Base-by-base conservation (phyloP, 2,329 filamentous ascomycete species). In the Albifimbria verrucaria region DNA sequence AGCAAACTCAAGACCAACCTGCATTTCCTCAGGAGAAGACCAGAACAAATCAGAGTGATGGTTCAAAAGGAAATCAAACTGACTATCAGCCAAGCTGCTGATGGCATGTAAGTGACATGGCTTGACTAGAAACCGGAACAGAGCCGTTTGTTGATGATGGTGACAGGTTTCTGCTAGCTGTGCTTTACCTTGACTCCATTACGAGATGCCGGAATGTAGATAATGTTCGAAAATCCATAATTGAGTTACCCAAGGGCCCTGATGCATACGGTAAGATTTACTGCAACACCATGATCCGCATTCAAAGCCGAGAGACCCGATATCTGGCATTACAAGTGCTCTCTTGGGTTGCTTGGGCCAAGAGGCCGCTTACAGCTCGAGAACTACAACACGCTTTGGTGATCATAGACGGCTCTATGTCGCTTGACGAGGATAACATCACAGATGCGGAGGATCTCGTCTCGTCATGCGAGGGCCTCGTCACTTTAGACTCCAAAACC, bases 71-170 rank as follows among this genome's bases (percentile, higher is more conserved):
- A 21, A 22, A 32, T 49, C 11, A 39, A 52, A 23, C 9, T n/a
- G 3, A 43, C 17, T 17, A 43, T 52, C 49, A 1, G 48, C 4
- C 15, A 48, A 28, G 44, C 39, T n/a, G 24, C 32, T 32, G 39
- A 52, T 46, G 52, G 52, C 4, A 54, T 54, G 52, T 53, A 46
- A 32, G 51, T 50, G 17, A 5, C 15, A 26, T 22, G 24, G 26
- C 6, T 7, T 18, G 26, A 25, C 15, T 32, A 9, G 10, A 23
- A 20, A 10, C 9, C 24, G 21, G 4, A 43, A 45, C 28, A 36
- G 28, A 36, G 28, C 28, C 28, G 10, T 36, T n/a, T 36, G 25
- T 3, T 24, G 4, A 45, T 49, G 23, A 49, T 20, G 28, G 28
- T 36, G 9, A n/a, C 28, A 36, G 28, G 28, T 36, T 36, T 36